Evolutionary conservation across 768 basidiomycete species (phyloP), one percentile per base, ranked within the genome.

Genomic region (Lactarius trivialis): DNA sequence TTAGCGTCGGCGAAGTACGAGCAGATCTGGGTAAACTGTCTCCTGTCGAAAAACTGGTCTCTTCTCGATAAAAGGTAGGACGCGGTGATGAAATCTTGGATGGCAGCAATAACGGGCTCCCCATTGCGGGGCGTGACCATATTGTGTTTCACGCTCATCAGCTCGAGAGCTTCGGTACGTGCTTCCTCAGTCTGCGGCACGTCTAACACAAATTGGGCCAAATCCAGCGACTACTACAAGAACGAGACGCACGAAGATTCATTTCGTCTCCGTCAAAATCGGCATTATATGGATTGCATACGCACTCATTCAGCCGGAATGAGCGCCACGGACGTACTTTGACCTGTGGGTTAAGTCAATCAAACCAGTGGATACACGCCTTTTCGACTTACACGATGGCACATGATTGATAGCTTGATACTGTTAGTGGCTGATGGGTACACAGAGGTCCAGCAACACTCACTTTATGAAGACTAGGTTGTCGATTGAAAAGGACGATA

Each of bases 241-340:
- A 48, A 48, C 24, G 32, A 11, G 8, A 74, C 91, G 69, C 70
- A 95, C 96, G 97, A 69, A 99, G 78, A 75, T 99, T 99, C 97
- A 99, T 99, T 73, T 99, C 97, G 72, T 99, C 97, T 64, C 97
- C 97, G 72, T 99, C 97, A 67, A 99, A 99, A 79, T 99, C 97
- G 54, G 97, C 97, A 71, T 98, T 98, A 76, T 98, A 98, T 8
- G 97, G 97, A 52, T 92, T 94, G 75, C 97, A 99, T 9, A 98
- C 97, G 83, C 97, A 99, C 73, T 99, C 97, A 71, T 99, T 99
- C 60, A 99, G 76, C 34, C 97, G 83, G 78, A 99, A 98, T 1
- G 97, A 91, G 66, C 96, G 79, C 97, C 97, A 99, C 26, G 97
- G 97, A 33, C 97, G 81, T 58, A 99, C 83, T 81, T 96, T 96